Evolutionary conservation across 257 asterid genomes (phyloP), one percentile per base, ranked within the genome.

Genomic region (Solanum gracilifrons): DNA sequence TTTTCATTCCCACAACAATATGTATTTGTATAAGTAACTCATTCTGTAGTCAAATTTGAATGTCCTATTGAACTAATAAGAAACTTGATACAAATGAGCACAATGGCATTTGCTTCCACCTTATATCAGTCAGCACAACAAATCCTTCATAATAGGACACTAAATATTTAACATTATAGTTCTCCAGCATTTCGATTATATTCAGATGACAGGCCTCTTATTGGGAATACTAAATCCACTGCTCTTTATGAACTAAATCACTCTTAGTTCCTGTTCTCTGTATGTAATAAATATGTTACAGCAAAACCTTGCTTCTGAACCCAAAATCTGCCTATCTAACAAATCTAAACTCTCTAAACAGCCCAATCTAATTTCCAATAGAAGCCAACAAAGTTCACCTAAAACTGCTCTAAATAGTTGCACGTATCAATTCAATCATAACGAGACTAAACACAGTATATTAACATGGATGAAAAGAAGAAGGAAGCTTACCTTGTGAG

Each of bases 401-500:
- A 48, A 48, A 46, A 46, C 7, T 46, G 16, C 58, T 46, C 58
- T 46, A 46, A 46, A 51, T 51, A 23, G 60, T 51, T 51, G 60
- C 23, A 51, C 23, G 23, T 55, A 55, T 55, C 64, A 55, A 55
- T 55, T 55, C n/a, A 20, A 18, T 55, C 64, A 55, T 2, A 55
- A 20, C n/a, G n/a, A 55, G n/a, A 55, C n/a, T 55, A 55, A 55
- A 7, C 64, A 55, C 10, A 55, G 64, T 20, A 55, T 55, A 55
- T 55, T 55, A 18, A 48, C 64, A 7, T 55, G n/a, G 64, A 55
- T 18, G 64, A 55, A 75, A 36, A 23, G 55, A 37, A 13, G 13
- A 76, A 39, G 35, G 23, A 3, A 41, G 11, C n/a, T 77, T 43
- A 97, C 98, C 97, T 95, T 95, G 90, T 94, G 95, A 39, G 94